A percentile compares a stretch with the other conserved stretches of the same genome.
Evolutionary conservation across 176 grass and related monocot species (phyloP).

Genomic region (Oryza officinalis): DNA sequence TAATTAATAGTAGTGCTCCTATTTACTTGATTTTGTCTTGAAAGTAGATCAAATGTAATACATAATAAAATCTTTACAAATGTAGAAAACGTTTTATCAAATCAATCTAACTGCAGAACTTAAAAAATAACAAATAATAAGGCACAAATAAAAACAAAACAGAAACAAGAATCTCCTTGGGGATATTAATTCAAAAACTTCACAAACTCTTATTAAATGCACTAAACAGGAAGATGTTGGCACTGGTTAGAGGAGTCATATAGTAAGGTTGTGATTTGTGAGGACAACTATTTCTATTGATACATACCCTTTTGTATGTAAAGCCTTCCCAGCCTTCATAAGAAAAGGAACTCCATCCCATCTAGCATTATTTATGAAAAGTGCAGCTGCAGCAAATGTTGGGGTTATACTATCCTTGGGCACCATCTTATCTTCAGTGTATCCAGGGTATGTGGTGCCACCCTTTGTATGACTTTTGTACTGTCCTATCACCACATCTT

Average conservation of each 20-base stretch:
- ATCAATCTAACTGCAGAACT: background rate
- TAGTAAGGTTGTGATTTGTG: background rate
- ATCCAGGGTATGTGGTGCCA: slow-evolving; percentile 68
- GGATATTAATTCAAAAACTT: background rate
- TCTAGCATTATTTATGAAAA: slow-evolving; percentile 92
- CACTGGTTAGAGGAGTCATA: background rate
- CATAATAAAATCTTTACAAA: background rate
- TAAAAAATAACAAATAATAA: background rate
- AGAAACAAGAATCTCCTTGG: background rate
- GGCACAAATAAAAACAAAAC: background rate
- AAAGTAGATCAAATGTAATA: background rate
- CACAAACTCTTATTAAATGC: background rate
- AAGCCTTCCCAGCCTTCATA: slow-evolving; percentile 95
- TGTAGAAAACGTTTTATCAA: background rate
- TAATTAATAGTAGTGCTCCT: background rate
- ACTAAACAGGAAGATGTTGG: background rate
- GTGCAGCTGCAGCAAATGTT: slow-evolving; percentile 81
- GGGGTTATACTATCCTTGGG: slow-evolving; percentile 77
- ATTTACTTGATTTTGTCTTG: background rate
- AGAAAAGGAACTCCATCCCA: slow-evolving; percentile 99
- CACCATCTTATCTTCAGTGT: slow-evolving; percentile 88
- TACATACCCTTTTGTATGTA: slow-evolving; percentile 72
- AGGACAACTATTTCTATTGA: background rate
- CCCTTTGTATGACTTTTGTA: slow-evolving; percentile 82
- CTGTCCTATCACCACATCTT: slow-evolving; percentile 83